phyloP scores from a whole-genome alignment of 164 flowering plant species.

The Taxillus chinensis region DNA sequence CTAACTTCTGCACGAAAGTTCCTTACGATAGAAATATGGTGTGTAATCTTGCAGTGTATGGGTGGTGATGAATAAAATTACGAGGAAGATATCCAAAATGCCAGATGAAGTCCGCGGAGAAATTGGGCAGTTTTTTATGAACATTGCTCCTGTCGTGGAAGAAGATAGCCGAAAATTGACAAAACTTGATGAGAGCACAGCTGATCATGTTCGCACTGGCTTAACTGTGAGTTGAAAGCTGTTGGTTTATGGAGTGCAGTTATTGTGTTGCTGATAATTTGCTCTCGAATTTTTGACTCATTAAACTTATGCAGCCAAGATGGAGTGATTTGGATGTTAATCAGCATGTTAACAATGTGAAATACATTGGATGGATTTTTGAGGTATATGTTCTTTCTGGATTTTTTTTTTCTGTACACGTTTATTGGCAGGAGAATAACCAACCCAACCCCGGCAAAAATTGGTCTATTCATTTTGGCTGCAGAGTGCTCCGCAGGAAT shows the following conservation, averaged over 20 bases:
- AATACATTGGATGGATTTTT: slow-evolving; percentile 82
- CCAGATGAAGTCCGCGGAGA: slow-evolving; percentile 74
- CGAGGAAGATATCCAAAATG: slow-evolving; percentile 68
- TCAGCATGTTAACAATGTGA: slow-evolving; percentile 92
- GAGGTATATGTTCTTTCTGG: slow-evolving; percentile 39
- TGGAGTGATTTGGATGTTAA: slow-evolving; percentile 91
- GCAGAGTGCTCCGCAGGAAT: slow-evolving; percentile 62
- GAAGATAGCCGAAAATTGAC: slow-evolving; percentile 62
- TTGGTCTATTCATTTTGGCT: neutral
- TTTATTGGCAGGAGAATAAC: too few species aligned
- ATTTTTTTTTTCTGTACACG: neutral
- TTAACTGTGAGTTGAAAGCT: slow-evolving; percentile 45
- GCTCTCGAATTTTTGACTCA: neutral
- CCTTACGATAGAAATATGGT: too few species aligned
- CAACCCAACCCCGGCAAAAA: neutral
- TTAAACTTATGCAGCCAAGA: slow-evolving; percentile 45
- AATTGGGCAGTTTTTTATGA: slow-evolving; percentile 52
- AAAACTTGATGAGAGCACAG: slow-evolving; percentile 50
- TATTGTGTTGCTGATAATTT: neutral
- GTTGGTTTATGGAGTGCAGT: neutral
- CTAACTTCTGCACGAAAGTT: too few species aligned
- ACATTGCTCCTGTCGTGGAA: slow-evolving; percentile 45
- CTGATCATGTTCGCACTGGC: slow-evolving; percentile 53
- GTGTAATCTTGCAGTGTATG: slow-evolving; percentile 41
- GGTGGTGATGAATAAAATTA: slow-evolving; percentile 83